Conservation (phyloP, 73 alveolate genomes). For the Paramecium pentaurelia region DNA sequence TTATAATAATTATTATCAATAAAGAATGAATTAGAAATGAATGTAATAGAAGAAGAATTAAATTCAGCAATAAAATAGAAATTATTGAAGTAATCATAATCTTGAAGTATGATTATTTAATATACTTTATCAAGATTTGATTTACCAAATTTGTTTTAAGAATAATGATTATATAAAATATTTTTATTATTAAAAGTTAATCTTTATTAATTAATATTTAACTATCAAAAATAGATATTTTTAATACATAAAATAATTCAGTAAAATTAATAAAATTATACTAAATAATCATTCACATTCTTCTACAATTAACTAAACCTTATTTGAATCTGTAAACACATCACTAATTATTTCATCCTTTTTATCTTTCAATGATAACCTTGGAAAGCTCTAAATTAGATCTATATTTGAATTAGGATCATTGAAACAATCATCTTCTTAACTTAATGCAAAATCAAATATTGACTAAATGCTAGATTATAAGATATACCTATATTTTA, state of each 20-base stretch:
- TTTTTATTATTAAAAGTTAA: not conserved
- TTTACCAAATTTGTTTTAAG: not conserved
- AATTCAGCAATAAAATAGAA: conserved; percentile 12
- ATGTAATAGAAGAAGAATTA: not conserved
- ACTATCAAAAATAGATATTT: no score
- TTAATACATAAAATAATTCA: not conserved
- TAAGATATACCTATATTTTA: not conserved
- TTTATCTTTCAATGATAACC: not conserved
- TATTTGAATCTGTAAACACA: not conserved
- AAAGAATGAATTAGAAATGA: conserved; percentile 15
- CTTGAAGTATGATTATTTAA: no score
- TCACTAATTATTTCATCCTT: not conserved
- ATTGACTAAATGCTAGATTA: not conserved
- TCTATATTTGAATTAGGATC: not conserved
- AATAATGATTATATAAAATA: not conserved
- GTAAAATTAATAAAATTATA: not conserved
- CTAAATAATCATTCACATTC: not conserved
- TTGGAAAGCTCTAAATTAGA: conserved; percentile 5
- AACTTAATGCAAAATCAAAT: not conserved
- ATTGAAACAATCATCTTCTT: not conserved
- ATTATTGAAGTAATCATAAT: not conserved
- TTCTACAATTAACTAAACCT: conserved; percentile 15
- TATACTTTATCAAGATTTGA: not conserved
- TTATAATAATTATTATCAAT: not conserved
- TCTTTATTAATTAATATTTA: not conserved